Conservation (phyloP, 2,329 filamentous ascomycete species). For the Colletotrichum aenigma region DNA sequence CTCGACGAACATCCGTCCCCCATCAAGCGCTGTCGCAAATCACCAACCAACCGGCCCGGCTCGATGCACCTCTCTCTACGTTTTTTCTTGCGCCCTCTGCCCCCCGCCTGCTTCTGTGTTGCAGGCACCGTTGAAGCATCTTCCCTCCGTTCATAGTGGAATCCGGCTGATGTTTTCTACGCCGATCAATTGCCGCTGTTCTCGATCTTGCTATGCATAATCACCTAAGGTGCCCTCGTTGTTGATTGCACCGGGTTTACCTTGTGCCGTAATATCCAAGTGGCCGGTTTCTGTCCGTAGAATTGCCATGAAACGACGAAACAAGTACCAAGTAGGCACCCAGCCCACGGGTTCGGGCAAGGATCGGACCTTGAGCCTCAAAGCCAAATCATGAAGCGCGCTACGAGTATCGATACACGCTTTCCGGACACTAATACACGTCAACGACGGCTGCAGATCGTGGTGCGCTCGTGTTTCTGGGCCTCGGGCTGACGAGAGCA, state of each 20-base stretch:
- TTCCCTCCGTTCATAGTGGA: background rate
- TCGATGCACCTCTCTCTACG: background rate
- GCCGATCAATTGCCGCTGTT: background rate
- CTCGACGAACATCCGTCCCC: background rate
- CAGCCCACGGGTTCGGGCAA: background rate
- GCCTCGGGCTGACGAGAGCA: background rate
- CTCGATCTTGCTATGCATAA: background rate
- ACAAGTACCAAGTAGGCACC: background rate
- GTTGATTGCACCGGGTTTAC: background rate
- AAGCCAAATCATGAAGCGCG: background rate
- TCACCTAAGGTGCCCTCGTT: background rate
- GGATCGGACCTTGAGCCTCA: background rate
- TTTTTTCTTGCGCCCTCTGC: background rate
- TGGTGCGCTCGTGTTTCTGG: background rate
- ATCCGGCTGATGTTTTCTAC: background rate
- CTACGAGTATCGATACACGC: background rate
- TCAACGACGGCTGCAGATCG: background rate
- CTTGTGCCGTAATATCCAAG: background rate
- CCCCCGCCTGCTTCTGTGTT: too few species aligned
- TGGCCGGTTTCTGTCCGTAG: background rate
- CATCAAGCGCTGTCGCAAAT: background rate
- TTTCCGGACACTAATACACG: background rate
- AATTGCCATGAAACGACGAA: background rate
- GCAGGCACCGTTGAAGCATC: too few species aligned
- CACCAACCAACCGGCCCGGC: background rate